Evolutionary conservation across 495 filamentous ascomycete genomes (phyloP).

Genomic region (Symbiotaphrina buchneri): DNA sequence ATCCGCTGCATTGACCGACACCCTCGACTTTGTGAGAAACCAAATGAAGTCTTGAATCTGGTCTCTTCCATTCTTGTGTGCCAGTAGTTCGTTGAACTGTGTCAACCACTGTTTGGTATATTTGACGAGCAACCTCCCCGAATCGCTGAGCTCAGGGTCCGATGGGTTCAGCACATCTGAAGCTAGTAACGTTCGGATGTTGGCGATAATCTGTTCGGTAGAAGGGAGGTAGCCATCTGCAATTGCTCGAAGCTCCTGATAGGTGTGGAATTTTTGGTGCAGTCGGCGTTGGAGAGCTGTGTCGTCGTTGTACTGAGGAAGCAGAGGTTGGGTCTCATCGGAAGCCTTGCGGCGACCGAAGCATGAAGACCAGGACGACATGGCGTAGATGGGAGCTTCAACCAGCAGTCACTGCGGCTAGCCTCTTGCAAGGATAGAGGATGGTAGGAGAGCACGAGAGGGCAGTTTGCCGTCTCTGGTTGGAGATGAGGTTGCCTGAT

Average conservation of each 20-base stretch:
- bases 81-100: slow-evolving; percentile 52
- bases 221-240: slow-evolving; percentile 79
- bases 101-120: slow-evolving; percentile 48
- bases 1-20: slow-evolving; percentile 45
- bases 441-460: no score
- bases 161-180: slow-evolving; percentile 59
- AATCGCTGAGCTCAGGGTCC: slow-evolving; percentile 52
- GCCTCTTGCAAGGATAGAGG: no score
- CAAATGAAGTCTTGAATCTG: slow-evolving; percentile 83
- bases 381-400: not conserved
- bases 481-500: no score
- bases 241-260: slow-evolving; percentile 74
- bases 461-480: no score
- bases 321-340: slow-evolving; percentile 48
- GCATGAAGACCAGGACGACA: slow-evolving; percentile 26
- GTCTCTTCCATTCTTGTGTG: slow-evolving; percentile 65
- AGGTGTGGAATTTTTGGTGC: slow-evolving; percentile 74
- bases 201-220: slow-evolving; percentile 62
- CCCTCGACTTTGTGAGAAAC: slow-evolving; percentile 49
- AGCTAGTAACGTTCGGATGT: slow-evolving; percentile 58
- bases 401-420: no score
- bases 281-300: slow-evolving; percentile 53
- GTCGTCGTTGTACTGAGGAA: slow-evolving; percentile 69
- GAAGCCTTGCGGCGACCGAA: slow-evolving; percentile 22
- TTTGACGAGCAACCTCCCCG: slow-evolving; percentile 49